Base-by-base conservation (phyloP, 176 grass and related monocot genomes). In the Thalia dealbata region DNA sequence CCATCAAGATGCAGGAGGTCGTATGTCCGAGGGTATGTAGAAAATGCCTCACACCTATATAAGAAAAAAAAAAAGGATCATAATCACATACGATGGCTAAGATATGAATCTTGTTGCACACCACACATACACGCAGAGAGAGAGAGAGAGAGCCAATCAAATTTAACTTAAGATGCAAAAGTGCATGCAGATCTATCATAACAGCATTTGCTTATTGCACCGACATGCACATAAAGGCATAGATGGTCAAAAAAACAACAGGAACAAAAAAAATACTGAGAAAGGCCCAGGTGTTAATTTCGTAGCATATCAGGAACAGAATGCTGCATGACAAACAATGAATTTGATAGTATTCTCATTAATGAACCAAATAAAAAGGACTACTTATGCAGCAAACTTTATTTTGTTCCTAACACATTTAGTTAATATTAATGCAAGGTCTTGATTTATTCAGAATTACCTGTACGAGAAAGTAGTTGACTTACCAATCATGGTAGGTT, bases 1-100 rank as follows among this genome's bases (percentile, higher is more conserved):
- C 84, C 89, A 70, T 96, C 89, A 16, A 89, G 82, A 85, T 96
- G 92, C 86, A 96, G 52, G 16, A 96, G 84, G 75, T 96, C 92
- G 14, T 96, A 96, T 21, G 92, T 96, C 38, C 89, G 73, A 64
- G 92, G 92, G 56, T 96, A 96, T 27, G 92, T 96, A 35, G 92
- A 96, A 74, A 96, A 96, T 14, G 89, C 92, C 78, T 96, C 92
- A 10, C 92, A 96, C 92, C 92, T 96, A 44, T 23, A 50, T 46
- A 12, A 51, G 14, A 3, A 23, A 58, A 58, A 19, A 23, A 58
- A 58, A 27, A 58, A 72, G 52, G 32, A 43, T 16, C 56, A 24
- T 42, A 74, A 38, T 22, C 41, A 60, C 18, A 45, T 41, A 61
- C 6, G 12, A 43, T 14, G 42, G 7, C 45, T 19, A 11, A 74